A percentile compares a stretch with the other conserved stretches of the same genome.
These are phyloP conservation scores for Tirmania nivea DNA, from an alignment of 495 filamentous ascomycete genomes.

Conservation along the genomic window DNA sequence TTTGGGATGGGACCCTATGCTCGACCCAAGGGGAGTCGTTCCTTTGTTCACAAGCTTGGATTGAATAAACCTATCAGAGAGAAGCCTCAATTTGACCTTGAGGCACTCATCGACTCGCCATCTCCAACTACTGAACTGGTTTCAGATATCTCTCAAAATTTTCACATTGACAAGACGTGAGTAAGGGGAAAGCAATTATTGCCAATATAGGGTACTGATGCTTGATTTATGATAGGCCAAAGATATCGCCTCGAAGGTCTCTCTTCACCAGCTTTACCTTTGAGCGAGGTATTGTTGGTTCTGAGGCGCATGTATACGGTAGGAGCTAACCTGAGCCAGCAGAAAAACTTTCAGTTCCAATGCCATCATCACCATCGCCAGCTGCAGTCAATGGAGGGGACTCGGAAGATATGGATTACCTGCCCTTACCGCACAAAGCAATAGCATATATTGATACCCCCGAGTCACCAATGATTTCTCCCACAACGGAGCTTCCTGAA, in stretches of 20 bases:
- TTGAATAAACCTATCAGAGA: conserved; percentile 17
- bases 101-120: conserved; percentile 42
- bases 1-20: conserved; percentile 23
- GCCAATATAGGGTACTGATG: not conserved
- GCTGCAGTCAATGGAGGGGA: not conserved
- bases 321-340: conserved; percentile 1
- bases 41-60: conserved; percentile 23
- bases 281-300: conserved; percentile 35
- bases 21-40: not conserved
- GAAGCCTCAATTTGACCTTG: conserved; percentile 16
- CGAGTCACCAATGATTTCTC: conserved; percentile 35
- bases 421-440: conserved; percentile 76
- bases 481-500: conserved; percentile 20
- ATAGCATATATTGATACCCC: conserved; percentile 23
- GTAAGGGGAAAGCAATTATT: not conserved
- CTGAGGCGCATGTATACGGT: conserved; percentile 49
- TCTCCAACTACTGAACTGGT: conserved; percentile 79
- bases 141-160: conserved; percentile 88
- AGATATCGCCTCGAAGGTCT: conserved; percentile 71
- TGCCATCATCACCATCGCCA: conserved; percentile 42
- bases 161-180: conserved; percentile 41
- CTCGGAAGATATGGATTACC: conserved; percentile 66
- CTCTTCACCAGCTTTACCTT: conserved; percentile 50
- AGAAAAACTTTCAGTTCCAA: conserved; percentile 25
- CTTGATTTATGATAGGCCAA: conserved; percentile 37